Conservation (phyloP, 108 stramenopile genomes). For the Nitzschia sp. region DNA sequence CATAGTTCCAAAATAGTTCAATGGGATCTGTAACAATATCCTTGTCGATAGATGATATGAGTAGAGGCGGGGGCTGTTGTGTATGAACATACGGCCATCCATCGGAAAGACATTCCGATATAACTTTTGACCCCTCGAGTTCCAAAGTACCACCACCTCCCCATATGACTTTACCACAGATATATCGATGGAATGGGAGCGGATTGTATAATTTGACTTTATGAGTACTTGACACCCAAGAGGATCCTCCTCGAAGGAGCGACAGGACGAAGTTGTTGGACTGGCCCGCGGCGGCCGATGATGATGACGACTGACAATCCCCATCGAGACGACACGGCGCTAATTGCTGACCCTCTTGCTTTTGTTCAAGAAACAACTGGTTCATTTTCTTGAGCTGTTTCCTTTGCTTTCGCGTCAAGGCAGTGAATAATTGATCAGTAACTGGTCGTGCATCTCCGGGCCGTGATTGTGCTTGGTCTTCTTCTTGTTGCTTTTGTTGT, state of each 20-base stretch:
- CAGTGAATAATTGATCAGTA: not conserved
- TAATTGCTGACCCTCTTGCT: not conserved
- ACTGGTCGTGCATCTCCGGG: not conserved
- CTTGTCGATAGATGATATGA: too few species aligned
- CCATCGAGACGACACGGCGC: conserved; percentile 4
- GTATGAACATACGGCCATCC: conserved; percentile 14
- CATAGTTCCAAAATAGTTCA: conserved; percentile 19
- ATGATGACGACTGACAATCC: not conserved
- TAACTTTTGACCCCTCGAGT: not conserved
- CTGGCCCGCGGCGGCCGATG: too few species aligned
- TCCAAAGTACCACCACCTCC: conserved; percentile 8
- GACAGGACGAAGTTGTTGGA: not conserved
- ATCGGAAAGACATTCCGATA: not conserved
- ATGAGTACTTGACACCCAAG: not conserved
- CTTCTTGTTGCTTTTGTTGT: too few species aligned
- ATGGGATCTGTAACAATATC: conserved; percentile 23
- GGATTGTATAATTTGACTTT: not conserved
- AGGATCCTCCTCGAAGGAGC: not conserved
- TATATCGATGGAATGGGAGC: conserved; percentile 22
- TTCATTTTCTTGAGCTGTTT: not conserved
- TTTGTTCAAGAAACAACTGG: not conserved
- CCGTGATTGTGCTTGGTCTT: not conserved
- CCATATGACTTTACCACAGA: conserved; percentile 27
- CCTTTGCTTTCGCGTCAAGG: not conserved
- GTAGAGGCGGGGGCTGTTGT: not conserved